Base-by-base conservation (phyloP, 1,139 yeast species). In the Blastobotrys illinoisensis region DNA sequence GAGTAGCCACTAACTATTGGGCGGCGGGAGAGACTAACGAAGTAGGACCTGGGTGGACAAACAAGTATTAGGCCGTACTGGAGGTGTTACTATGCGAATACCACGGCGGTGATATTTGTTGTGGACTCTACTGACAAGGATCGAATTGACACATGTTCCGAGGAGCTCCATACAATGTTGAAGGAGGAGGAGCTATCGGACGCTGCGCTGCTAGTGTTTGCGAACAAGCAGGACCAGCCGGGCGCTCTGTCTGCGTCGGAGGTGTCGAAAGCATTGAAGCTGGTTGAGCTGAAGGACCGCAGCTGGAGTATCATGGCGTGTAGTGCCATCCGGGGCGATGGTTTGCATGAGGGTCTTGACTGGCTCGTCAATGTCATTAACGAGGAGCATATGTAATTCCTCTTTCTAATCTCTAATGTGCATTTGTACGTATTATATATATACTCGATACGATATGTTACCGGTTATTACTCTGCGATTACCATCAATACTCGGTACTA, bases 281-380 rank as follows among this genome's bases (percentile, higher is more conserved):
- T 93, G 62, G 90, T 91, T 4, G 95, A 88, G 56, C 78, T 93
- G 68, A 91, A 91, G 71, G 99, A 93, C 71, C 81, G 99, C 70
- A 88, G 96, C 68, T 93, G 99, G 99, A 88, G 97, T 65, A 93
- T 93, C 61, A 96, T 91, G 59, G 97, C 97, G 4, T 87, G 96
- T 62, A 87, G 96, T 74, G 99, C 99, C 23, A 82, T 91, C 58
- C 86, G 89, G 62, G 99, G 99, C 49, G 97, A 93, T 69, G 99
- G 98, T 45, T 80, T 93, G 65, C 85, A 89, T 18, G 98, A 93
- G 71, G 99, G 99, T 52, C 79, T 93, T 67, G 98, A 93, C 71
- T 93, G 99, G 99, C 74, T 93, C 66, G 95, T 90, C 72, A 97
- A 93, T 67, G 97, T 90, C 48, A 90, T 93, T 61, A 88, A 88